A percentile compares a stretch with the other conserved stretches of the same genome.
Evolutionary conservation across 2,329 filamentous ascomycete genomes (phyloP).

Genomic region (Fulvia fulva): DNA sequence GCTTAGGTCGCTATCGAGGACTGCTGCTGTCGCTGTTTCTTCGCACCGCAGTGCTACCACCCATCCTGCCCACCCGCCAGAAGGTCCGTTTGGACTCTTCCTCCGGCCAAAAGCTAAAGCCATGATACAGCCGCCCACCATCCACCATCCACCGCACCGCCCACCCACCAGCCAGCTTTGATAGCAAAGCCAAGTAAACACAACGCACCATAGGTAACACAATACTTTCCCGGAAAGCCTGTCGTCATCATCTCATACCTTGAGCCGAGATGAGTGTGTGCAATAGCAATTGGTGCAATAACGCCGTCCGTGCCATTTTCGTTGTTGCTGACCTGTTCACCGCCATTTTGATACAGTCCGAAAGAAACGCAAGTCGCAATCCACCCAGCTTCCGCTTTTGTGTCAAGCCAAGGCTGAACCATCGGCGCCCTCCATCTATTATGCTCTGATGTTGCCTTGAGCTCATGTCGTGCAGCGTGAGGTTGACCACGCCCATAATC

Average conservation of each 20-base stretch:
- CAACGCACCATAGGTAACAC: background rate
- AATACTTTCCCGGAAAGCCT: background rate
- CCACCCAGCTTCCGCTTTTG: conserved; percentile 11
- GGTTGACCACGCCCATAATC: background rate
- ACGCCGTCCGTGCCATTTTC: conserved; percentile 3
- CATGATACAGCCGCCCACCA: background rate
- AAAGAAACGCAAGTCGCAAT: conserved; percentile 4
- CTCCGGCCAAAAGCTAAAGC: background rate
- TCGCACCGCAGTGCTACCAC: background rate
- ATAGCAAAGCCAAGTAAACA: background rate
- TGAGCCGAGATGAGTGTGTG: background rate
- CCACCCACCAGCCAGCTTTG: background rate
- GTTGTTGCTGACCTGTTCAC: conserved; percentile 8
- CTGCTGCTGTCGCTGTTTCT: background rate
- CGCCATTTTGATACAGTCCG: conserved; percentile 15
- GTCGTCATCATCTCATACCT: conserved; percentile 2
- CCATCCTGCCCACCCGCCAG: background rate
- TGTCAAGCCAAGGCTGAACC: conserved; percentile 13
- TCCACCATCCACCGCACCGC: background rate
- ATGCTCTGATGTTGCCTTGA: background rate
- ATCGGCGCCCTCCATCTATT: conserved; percentile 8
- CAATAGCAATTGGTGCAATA: background rate
- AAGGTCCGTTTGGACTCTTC: background rate
- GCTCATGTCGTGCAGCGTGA: background rate
- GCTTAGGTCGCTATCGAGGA: background rate